phyloP scores from a whole-genome alignment of 2,329 filamentous ascomycete genomes.

The Cladosporium sp. region DNA sequence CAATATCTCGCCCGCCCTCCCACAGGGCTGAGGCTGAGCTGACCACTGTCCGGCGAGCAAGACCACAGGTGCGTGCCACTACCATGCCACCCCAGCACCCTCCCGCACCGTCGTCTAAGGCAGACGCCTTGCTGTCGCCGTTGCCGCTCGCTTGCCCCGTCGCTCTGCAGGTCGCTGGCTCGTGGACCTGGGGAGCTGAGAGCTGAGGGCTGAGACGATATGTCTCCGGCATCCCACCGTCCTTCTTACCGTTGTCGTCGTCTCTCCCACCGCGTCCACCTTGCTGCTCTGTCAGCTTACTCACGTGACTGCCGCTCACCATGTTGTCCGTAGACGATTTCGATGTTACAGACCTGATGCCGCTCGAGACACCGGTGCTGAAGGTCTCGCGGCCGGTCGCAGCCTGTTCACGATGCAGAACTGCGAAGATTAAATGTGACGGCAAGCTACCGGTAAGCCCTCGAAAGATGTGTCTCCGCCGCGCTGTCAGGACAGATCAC shows the following conservation, averaged over 20 bases:
- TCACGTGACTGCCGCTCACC: slow-evolving; percentile 3
- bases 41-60: slow-evolving; percentile 10
- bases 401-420: slow-evolving; percentile 75
- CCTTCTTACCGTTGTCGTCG: not conserved
- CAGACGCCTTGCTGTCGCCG: not conserved
- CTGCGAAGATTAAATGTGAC: slow-evolving; percentile 96
- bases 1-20: not conserved
- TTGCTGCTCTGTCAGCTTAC: not conserved
- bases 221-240: not conserved
- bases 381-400: slow-evolving; percentile 73
- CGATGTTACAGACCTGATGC: slow-evolving; percentile 32
- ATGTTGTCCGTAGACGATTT: slow-evolving; percentile 17
- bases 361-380: slow-evolving; percentile 53
- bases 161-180: not conserved
- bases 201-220: no score
- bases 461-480: not conserved
- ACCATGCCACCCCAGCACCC: not conserved
- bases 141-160: not conserved
- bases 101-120: not conserved
- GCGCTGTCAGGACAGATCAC: not conserved
- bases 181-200: not conserved
- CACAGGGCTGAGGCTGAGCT: slow-evolving; percentile 14
- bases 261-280: not conserved
- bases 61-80: slow-evolving; percentile 11
- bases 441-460: slow-evolving; percentile 66